A percentile compares a stretch with the other conserved stretches of the same genome.
These are phyloP conservation scores for Nakaseomyces nivariensis DNA, from an alignment of 1,139 yeast species.

Conservation along the genomic window DNA sequence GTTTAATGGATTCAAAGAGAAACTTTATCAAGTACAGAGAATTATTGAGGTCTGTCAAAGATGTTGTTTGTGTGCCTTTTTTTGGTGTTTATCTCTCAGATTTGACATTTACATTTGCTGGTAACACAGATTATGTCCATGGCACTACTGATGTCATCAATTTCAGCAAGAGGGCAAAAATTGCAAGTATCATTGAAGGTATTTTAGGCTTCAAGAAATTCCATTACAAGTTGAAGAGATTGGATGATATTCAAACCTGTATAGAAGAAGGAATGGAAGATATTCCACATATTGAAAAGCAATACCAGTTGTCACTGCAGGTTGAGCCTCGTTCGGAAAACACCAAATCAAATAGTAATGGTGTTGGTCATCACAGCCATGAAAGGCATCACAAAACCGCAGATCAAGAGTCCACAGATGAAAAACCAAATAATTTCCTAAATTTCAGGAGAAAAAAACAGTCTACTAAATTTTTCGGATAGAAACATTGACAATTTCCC, in stretches of 20 bases:
- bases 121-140: constrained; percentile 69
- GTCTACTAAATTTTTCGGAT: constrained; percentile 10
- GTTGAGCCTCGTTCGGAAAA: constrained; percentile 32
- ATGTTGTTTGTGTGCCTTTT: constrained; percentile 83
- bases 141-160: constrained; percentile 52
- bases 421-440: constrained; percentile 7
- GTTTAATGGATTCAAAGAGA: constrained; percentile 75
- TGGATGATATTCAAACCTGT: constrained; percentile 58
- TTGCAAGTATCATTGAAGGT: constrained; percentile 63
- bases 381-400: constrained; percentile 5
- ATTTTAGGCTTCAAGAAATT: constrained; percentile 61
- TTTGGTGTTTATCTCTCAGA: constrained; percentile 86
- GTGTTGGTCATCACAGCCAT: constrained; percentile 6
- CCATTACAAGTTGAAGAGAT: constrained; percentile 54
- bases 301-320: constrained; percentile 62
- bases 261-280: constrained; percentile 43
- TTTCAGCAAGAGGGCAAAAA: constrained; percentile 66
- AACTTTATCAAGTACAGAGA: constrained; percentile 84
- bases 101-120: constrained; percentile 78
- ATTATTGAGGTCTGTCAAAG: constrained; percentile 57
- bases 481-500: background rate
- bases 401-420: constrained; percentile 7
- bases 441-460: constrained; percentile 11
- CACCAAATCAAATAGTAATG: background rate
- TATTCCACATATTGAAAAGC: constrained; percentile 66